Evolutionary conservation across 345 rosid species (phyloP).

Genomic region (Corchorus olitorius): DNA sequence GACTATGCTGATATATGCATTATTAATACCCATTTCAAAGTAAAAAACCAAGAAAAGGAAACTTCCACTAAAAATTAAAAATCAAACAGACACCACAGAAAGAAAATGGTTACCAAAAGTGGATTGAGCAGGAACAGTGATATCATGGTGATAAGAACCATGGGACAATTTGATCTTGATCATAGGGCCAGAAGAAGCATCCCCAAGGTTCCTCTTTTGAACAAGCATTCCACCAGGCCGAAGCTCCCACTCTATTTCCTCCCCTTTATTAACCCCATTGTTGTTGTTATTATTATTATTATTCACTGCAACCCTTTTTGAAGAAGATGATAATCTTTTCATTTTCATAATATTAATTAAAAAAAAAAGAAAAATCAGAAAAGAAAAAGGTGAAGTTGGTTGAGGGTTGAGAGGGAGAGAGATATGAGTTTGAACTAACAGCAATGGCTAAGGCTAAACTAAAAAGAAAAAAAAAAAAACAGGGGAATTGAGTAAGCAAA

Average conservation of each 20-base stretch:
- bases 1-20: not conserved
- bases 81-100: too few species aligned
- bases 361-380: not conserved
- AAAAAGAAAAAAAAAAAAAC: not conserved
- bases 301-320: constrained; percentile 22
- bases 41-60: not conserved
- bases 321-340: constrained; percentile 35
- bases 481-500: constrained; percentile 30
- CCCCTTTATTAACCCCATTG: constrained; percentile 25
- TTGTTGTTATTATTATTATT: not conserved
- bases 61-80: not conserved
- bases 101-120: constrained; percentile 41
- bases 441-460: constrained; percentile 18
- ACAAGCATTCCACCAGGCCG: constrained; percentile 64
- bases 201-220: constrained; percentile 43
- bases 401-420: constrained; percentile 15
- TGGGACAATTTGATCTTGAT: constrained; percentile 51
- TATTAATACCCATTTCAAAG: not conserved
- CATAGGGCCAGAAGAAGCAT: constrained; percentile 33
- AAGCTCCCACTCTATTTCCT: constrained; percentile 51
- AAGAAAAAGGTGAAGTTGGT: constrained; percentile 26
- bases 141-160: constrained; percentile 39
- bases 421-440: constrained; percentile 16
- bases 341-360: constrained; percentile 16
- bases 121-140: constrained; percentile 42